A percentile compares a stretch with the other conserved stretches of the same genome.
Evolutionary conservation across 371 early-diverging fungal genomes (phyloP).

Genomic region (Choanephora cucurbitarum): DNA sequence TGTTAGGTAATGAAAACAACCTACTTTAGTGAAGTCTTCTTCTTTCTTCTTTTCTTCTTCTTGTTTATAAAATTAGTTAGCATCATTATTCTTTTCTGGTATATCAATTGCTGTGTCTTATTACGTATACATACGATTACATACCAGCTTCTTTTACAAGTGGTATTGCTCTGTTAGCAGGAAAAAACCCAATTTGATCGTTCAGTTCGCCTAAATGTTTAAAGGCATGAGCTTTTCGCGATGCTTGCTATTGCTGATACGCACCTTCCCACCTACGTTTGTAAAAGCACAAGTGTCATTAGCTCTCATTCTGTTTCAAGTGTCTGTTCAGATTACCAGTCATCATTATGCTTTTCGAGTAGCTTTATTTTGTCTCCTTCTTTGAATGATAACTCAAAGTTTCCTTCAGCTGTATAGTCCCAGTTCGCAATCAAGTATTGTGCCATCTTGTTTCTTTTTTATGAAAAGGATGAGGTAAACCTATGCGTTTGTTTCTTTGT

Average conservation of each 20-base stretch:
- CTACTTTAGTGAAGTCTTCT: no score
- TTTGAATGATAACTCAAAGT: conserved; percentile 49
- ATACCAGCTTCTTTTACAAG: neutral
- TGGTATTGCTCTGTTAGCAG: conserved; percentile 45
- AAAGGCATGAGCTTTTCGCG: neutral
- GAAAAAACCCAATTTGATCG: conserved; percentile 53
- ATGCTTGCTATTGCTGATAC: neutral
- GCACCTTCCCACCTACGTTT: conserved; percentile 60
- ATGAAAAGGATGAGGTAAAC: no score
- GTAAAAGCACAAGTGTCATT: neutral
- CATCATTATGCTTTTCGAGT: conserved; percentile 52
- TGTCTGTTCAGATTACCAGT: conserved; percentile 32
- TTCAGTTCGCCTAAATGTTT: conserved; percentile 39
- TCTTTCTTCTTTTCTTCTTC: no score
- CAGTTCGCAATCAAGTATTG: conserved; percentile 49
- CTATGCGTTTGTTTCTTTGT: no score
- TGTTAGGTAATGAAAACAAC: no score
- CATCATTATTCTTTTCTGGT: no score
- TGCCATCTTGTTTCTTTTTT: conserved; percentile 23
- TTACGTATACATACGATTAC: neutral
- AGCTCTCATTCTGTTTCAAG: neutral
- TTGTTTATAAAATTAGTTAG: no score
- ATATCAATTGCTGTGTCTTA: no score
- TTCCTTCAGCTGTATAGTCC: conserved; percentile 52
- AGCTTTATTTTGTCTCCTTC: conserved; percentile 52